Base-by-base conservation (phyloP, 1,284 basidiomycete genomes). In the Moesziomyces globuligerus region DNA sequence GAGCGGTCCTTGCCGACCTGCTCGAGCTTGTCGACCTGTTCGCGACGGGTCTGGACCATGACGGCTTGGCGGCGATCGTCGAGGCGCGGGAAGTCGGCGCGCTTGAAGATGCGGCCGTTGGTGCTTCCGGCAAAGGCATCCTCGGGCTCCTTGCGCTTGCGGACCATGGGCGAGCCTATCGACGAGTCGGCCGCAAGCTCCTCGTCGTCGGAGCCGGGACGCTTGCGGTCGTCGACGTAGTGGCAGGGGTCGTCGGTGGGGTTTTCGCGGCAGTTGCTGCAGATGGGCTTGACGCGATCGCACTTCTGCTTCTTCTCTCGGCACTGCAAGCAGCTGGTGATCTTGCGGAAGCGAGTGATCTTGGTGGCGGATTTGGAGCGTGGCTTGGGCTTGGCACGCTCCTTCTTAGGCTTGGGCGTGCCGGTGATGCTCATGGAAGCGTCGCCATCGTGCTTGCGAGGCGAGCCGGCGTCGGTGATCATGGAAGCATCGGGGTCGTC, bases 291-390 rank as follows among this genome's bases (percentile, higher is more conserved):
- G 54, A 59, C 59, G 24, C 76, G 76, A 38, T 78, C 76, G 49
- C 76, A 78, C 53, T 78, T 78, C 54, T 76, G 76, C 66, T 78
- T 78, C 59, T 64, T 70, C 28, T 75, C 75, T 44, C 76, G 58
- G 42, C 76, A 78, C 41, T 72, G 69, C 15, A 75, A 53, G 40
- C 76, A 78, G 48, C 69, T 73, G 25, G 66, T 78, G 48, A 78
- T 76, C 56, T 76, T 75, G 29, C 76, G 58, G 48, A 64, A 74
- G 28, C 76, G 75, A 28, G 69, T 77, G 57, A 77, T 78, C 55
- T 78, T 78, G 51, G 64, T 72, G 18, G 58, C 62, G 3, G 71
- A 66, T 40, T 70, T 74, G 61, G 67, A 66, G 34, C 71, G 71
- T 21, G 69, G 69, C 21, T 66, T 69, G 34, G 71, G 67, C 41